These are phyloP conservation scores for Bipolaris sorokiniana DNA, from an alignment of 2,329 filamentous ascomycete genomes.

Conservation along the genomic window DNA sequence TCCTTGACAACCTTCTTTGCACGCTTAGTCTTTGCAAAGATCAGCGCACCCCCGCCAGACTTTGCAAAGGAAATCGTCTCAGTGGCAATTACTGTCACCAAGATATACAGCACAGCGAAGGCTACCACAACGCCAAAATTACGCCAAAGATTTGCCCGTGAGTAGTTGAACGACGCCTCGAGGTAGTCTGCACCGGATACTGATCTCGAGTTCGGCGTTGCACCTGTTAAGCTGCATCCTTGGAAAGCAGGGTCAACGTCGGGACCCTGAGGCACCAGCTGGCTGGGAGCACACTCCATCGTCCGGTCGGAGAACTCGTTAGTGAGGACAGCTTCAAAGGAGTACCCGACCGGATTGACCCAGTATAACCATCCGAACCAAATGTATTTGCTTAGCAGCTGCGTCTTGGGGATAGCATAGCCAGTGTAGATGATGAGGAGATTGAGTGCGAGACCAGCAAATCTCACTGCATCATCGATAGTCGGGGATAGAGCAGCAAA, in stretches of 20 bases:
- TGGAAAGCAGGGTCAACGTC: conserved; percentile 62
- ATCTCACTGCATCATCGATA: conserved; percentile 70
- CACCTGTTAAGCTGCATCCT: conserved; percentile 68
- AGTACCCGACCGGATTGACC: conserved; percentile 61
- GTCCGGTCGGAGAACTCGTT: conserved; percentile 67
- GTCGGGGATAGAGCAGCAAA: conserved; percentile 68
- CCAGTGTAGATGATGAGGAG: conserved; percentile 68
- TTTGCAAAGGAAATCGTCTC: conserved; percentile 70
- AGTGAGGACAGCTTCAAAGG: conserved; percentile 70
- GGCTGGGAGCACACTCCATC: conserved; percentile 64
- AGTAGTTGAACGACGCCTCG: conserved; percentile 62
- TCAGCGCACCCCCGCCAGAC: conserved; percentile 69
- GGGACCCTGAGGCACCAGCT: conserved; percentile 66
- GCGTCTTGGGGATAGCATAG: conserved; percentile 71
- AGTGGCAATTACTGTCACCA: conserved; percentile 72
- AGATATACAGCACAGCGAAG: conserved; percentile 75
- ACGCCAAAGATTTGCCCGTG: conserved; percentile 66
- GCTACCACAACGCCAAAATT: conserved; percentile 81
- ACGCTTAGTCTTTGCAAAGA: conserved; percentile 73
- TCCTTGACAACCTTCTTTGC: conserved; percentile 61
- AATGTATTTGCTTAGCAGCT: conserved; percentile 63
- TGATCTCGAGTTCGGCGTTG: conserved; percentile 56
- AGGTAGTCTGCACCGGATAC: conserved; percentile 64
- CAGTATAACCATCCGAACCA: conserved; percentile 64
- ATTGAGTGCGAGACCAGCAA: conserved; percentile 67